phyloP scores from a whole-genome alignment of 169 alveolate species.

The Cryptosporidium baileyi region DNA sequence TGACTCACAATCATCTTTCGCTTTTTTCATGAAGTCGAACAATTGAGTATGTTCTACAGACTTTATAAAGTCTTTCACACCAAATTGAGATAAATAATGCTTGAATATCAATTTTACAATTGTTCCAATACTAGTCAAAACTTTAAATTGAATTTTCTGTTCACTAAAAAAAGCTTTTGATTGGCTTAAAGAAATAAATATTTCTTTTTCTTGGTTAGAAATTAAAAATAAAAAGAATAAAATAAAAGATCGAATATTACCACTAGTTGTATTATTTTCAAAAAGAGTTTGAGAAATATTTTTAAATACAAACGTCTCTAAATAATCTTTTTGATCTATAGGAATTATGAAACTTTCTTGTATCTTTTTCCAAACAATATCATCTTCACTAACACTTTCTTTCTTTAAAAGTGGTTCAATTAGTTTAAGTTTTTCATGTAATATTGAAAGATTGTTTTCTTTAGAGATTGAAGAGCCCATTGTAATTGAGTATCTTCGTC shows the following conservation, averaged over 20 bases:
- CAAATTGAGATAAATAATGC: conserved; percentile 14
- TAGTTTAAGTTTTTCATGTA: neutral
- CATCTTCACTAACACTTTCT: neutral
- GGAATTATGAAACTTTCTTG: neutral
- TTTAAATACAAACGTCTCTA: neutral
- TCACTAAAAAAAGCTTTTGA: neutral
- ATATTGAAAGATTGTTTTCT: neutral
- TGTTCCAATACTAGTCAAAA: conserved; percentile 1
- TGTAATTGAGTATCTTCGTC: neutral
- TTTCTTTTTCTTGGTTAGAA: conserved; percentile 2
- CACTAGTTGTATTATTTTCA: neutral
- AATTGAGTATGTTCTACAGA: conserved; percentile 16
- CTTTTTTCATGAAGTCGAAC: neutral
- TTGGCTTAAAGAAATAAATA: neutral
- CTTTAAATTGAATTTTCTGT: neutral
- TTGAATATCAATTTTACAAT: neutral
- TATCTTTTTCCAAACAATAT: neutral
- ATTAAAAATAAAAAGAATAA: neutral
- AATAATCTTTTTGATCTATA: neutral
- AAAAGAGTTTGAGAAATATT: conserved; percentile 12
- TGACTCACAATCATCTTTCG: neutral
- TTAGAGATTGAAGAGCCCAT: conserved; percentile 66
- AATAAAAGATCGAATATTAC: conserved; percentile 10
- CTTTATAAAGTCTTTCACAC: conserved; percentile 8
- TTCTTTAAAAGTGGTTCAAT: conserved; percentile 25